These are phyloP conservation scores for Echinochloa phyllopogon DNA, from an alignment of 176 grass and related monocot genomes.

Conservation along the genomic window DNA sequence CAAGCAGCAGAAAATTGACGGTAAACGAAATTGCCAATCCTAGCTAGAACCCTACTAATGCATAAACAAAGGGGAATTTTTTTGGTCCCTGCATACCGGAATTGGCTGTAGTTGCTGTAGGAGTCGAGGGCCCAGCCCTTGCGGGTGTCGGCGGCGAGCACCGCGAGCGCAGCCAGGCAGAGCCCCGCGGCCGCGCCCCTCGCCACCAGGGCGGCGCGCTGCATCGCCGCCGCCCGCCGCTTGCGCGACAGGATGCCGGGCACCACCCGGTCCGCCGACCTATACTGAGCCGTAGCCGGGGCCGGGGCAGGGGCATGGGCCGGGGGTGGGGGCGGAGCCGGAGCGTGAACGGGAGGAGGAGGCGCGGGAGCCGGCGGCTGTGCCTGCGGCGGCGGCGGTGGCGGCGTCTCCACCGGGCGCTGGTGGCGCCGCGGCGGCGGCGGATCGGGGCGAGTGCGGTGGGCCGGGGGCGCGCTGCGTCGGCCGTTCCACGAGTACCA, in stretches of 20 bases:
- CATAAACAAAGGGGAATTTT: neutral
- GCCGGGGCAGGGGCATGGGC: too few relatives aligned
- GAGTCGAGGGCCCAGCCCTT: constrained; percentile 91
- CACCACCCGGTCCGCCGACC: constrained; percentile 32
- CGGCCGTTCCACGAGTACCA: constrained; percentile 58
- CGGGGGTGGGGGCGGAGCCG: neutral
- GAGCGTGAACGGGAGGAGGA: neutral
- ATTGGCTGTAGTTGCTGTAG: constrained; percentile 76
- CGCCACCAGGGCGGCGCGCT: constrained; percentile 49
- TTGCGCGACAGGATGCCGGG: constrained; percentile 55
- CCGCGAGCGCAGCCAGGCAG: constrained; percentile 75
- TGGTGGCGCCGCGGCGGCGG: neutral
- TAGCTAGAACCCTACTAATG: constrained; percentile 26
- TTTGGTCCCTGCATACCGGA: constrained; percentile 49
- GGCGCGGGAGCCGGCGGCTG: neutral
- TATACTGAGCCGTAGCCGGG: neutral
- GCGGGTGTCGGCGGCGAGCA: constrained; percentile 73
- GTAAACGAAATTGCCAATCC: neutral
- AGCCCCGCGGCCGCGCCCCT: constrained; percentile 61
- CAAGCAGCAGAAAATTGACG: neutral
- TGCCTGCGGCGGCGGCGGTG: neutral
- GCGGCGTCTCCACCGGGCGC: too few relatives aligned
- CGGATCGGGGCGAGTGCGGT: neutral
- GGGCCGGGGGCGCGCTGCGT: constrained; percentile 12
- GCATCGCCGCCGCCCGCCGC: constrained; percentile 40